These are phyloP conservation scores for Lactifluus subvellereus DNA, from an alignment of 768 basidiomycete species.

Conservation along the genomic window DNA sequence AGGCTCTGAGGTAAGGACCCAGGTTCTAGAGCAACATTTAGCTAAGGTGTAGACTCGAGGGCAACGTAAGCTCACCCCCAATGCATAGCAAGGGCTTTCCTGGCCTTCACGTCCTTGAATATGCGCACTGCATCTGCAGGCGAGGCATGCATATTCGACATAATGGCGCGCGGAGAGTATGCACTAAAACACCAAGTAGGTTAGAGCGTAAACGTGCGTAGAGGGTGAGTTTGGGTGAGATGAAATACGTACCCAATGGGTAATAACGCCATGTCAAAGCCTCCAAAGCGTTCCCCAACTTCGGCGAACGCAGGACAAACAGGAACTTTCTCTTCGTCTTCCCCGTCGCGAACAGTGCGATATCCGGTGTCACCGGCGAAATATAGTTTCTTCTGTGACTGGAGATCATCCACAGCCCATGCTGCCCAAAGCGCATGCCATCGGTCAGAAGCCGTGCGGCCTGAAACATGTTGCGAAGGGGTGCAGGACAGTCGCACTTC, in stretches of 20 bases:
- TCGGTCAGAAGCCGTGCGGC: constrained; percentile 43
- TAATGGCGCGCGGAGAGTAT: constrained; percentile 46
- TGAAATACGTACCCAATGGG: constrained; percentile 52
- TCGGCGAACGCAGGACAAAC: constrained; percentile 68
- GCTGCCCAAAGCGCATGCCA: constrained; percentile 60
- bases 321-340: constrained; percentile 45
- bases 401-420: constrained; percentile 56
- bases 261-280: constrained; percentile 64
- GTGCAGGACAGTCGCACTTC: constrained; percentile 51
- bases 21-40: constrained; percentile 37
- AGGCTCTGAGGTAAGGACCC: constrained; percentile 48
- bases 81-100: constrained; percentile 62
- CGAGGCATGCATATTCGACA: constrained; percentile 55
- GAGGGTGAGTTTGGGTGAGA: neutral
- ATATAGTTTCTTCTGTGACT: constrained; percentile 43
- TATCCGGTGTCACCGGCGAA: constrained; percentile 73
- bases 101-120: constrained; percentile 56
- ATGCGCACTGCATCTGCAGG: constrained; percentile 65
- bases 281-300: constrained; percentile 57
- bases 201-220: neutral
- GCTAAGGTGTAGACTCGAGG: neutral
- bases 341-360: constrained; percentile 40
- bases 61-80: constrained; percentile 46
- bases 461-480: constrained; percentile 60
- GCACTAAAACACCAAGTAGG: constrained; percentile 41